Base-by-base conservation (phyloP, 192 early-diverging fungal genomes). In the Umbelopsis ramanniana region DNA sequence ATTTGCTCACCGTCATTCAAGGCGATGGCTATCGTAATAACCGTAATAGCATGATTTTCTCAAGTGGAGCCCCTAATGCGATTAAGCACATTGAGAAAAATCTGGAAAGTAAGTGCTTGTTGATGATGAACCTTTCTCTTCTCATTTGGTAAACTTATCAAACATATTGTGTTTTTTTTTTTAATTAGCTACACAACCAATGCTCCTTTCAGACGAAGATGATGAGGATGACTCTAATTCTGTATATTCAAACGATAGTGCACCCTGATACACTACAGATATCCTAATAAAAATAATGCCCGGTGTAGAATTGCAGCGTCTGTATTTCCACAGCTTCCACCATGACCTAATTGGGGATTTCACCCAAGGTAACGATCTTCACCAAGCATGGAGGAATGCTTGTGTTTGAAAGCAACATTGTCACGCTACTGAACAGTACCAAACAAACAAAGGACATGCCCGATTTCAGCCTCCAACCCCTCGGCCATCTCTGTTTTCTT, bases 31-130 rank as follows among this genome's bases (percentile, higher is more conserved):
- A 68, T 15, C 73, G 77, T 14, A 78, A 52, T 46, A 78, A 78
- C 66, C 77, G 77, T 24, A 78, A 78, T 45, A 78, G 77, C 66
- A 54, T 78, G 45, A 72, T 73, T 33, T 78, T 70, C 26, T 67
- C 74, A 46, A 68, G 73, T 45, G 57, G 60, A 14, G 77, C 69
- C 43, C 77, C 77, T 4, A 68, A 78, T n/a, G 55, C 38, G 52
- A 69, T 78, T 3, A 72, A 67, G 1, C 67, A 72, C 0, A 74
- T 78, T 35, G 77, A 78, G 69, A 53, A 68, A 40, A 71, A 53
- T 43, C 29, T 78, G n/a, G 73, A 72, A 33, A 70, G 74, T 76
- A n/a, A 68, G 73, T 70, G 33, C 6, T 17, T 29, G 26, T 63
- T 19, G 6, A 22, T 17, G 15, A 37, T 14, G 26, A 17, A 0